Evolutionary conservation across 164 flowering plant genomes (phyloP).

Genomic region (Macadamia integrifolia): DNA sequence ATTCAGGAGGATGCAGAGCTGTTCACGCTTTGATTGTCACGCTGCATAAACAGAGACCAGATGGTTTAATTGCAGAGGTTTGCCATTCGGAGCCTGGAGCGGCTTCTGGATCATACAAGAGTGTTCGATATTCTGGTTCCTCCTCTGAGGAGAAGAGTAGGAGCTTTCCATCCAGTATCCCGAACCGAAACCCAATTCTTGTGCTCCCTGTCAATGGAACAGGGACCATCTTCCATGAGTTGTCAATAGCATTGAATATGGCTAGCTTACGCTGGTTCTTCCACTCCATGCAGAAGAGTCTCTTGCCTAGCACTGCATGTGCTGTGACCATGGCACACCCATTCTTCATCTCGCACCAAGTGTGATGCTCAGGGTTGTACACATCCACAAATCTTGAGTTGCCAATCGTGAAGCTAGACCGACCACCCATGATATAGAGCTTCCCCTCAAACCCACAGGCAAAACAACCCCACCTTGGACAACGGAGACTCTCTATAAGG

Average conservation of each 20-base stretch:
- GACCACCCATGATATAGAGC: slow-evolving; percentile 90
- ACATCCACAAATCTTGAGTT: slow-evolving; percentile 78
- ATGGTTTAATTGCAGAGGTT: slow-evolving; percentile 55
- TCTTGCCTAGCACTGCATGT: slow-evolving; percentile 71
- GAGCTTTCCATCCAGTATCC: slow-evolving; percentile 68
- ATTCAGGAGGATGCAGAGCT: not conserved
- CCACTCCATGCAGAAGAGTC: slow-evolving; percentile 95
- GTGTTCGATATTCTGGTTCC: slow-evolving; percentile 37
- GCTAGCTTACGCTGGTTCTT: slow-evolving; percentile 75
- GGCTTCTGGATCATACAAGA: slow-evolving; percentile 76
- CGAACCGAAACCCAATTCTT: slow-evolving; percentile 67
- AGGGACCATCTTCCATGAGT: slow-evolving; percentile 75
- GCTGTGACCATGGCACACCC: slow-evolving; percentile 98
- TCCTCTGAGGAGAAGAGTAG: slow-evolving; percentile 57
- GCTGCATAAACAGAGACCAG: slow-evolving; percentile 63
- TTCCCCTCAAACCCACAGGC: slow-evolving; percentile 76
- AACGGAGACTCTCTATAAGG: slow-evolving; percentile 68
- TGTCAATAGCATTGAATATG: slow-evolving; percentile 53
- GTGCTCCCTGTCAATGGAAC: slow-evolving; percentile 80
- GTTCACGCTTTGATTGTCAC: slow-evolving; percentile 74
- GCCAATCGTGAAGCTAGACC: slow-evolving; percentile 91
- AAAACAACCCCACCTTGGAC: slow-evolving; percentile 89
- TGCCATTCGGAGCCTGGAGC: slow-evolving; percentile 71
- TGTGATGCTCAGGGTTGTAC: slow-evolving; percentile 54
- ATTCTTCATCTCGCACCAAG: slow-evolving; percentile 85